Evolutionary conservation across 2,329 filamentous ascomycete genomes (phyloP), one percentile per base, ranked within the genome.

Genomic region (Colletotrichum sp.): DNA sequence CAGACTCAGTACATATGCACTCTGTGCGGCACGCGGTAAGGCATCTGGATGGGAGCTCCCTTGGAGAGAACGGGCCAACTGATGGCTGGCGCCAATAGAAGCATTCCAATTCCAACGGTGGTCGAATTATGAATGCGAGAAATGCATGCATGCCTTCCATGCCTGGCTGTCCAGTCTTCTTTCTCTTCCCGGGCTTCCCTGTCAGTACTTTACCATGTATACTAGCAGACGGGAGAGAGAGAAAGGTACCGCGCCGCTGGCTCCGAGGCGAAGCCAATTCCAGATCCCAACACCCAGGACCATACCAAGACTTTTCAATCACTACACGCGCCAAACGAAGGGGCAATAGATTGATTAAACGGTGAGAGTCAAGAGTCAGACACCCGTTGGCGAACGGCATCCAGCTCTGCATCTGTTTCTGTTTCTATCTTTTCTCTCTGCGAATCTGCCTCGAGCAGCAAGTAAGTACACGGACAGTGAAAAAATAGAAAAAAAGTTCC

Each of bases 261-360:
- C 67, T 65, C 36, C 18, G 36, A 44, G 44, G 36, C 55, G 44
- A 63, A 52, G n/a, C 39, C 69, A 75, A 60, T 67, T 70, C 68
- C 68, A 24, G 18, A 67, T 55, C 69, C 71, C 36, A 60, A 44
- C 36, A 44, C 32, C 62, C 49, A 62, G 65, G 55, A 63, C 71
- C 73, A 49, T 34, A 72, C 73, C 59, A 75, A 71, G 73, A 73
- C 64, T 63, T 44, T 62, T 36, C 18, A 36, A 9, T 49, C 28
- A 57, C 44, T 24, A 24, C 44, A 21, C 44, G 44, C 49, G 34
- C 21, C 26, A 55, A 30, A 34, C 18, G 24, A 62, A 28, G 28
- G 26, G 44, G 59, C 64, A 63, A 52, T 69, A 68, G 59, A 74
- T 74, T 76, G 64, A 55, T 69, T 74, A 60, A 69, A 76, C 74